Evolutionary conservation across 495 filamentous ascomycete genomes (phyloP), one percentile per base, ranked within the genome.

Genomic region (Podospora pseudocomata): DNA sequence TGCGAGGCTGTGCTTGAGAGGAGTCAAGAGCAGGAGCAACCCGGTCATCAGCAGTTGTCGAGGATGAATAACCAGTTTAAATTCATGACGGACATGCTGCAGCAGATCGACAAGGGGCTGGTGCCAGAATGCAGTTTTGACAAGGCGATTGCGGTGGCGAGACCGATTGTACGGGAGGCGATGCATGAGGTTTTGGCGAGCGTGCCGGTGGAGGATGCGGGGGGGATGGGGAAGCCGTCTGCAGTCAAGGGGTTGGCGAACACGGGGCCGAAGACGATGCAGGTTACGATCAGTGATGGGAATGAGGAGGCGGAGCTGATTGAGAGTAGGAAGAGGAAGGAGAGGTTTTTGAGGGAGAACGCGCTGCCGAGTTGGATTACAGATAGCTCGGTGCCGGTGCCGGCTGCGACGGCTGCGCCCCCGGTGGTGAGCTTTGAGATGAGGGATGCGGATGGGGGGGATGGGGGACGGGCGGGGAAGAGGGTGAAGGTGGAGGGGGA

Each of bases 111-210:
- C 76, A 81, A 86, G 5, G 84, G 90, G 4, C 85, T 89, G 15
- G 91, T 99, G 11, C 96, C 95, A 1, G 88, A 91, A 19, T 93
- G 94, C 70, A 91, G 87, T 70, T 97, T 96, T 68, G 92, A 97
- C 62, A 85, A 86, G 34, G 93, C 95, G 2, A 85, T 88, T 32
- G 80, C 81, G 0, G 80, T 77, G n/a, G 80, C 84, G n/a, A 77
- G 86, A 28, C 86, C 87, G 11, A 85, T 93, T 58, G 76, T 84
- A 19, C 81, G 89, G 58, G 85, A 90, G 69, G 77, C 85, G 30
- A 86, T 81, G 2, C 82, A 84, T 80, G 83, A 94, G 77, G 79
- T 88, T 71, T 80, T 86, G 67, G 76, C 85, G 67, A 82, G 86
- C 68, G 77, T 85, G 30, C 82, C 81, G 19, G 76, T 87, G 23